phyloP scores from a whole-genome alignment of 2,329 filamentous ascomycete species.

The Fonsecaea monophora region DNA sequence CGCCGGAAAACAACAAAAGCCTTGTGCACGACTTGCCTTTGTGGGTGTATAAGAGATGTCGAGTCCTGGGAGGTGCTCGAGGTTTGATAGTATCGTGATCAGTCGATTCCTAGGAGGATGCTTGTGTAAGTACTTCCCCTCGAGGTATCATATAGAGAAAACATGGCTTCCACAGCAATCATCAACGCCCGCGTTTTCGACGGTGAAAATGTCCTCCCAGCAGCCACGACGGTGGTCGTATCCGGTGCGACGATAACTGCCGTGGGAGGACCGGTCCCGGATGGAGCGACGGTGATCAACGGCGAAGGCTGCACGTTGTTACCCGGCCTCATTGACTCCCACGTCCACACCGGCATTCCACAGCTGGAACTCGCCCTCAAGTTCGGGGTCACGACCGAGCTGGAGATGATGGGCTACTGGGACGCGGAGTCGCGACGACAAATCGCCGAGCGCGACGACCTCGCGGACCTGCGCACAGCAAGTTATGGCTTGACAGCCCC shows the following conservation, averaged over 20 bases:
- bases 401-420: slow-evolving; percentile 38
- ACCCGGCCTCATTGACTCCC: slow-evolving; percentile 41
- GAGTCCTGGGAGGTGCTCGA: not conserved
- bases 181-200: slow-evolving; percentile 15
- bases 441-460: slow-evolving; percentile 1
- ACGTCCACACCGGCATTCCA: slow-evolving; percentile 33
- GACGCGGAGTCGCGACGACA: not conserved
- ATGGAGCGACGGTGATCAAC: slow-evolving; percentile 24
- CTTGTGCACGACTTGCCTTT: not conserved
- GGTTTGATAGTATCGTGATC: not conserved
- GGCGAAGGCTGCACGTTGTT: slow-evolving; percentile 34
- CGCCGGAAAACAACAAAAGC: not conserved
- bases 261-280: not conserved
- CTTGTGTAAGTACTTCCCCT: not conserved
- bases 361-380: slow-evolving; percentile 22
- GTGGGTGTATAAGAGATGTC: not conserved
- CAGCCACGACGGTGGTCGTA: not conserved
- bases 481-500: not conserved
- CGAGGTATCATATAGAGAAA: not conserved
- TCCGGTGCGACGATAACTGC: not conserved
- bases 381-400: slow-evolving; percentile 36
- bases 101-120: not conserved
- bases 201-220: not conserved
- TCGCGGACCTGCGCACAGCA: slow-evolving; percentile 10
- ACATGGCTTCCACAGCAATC: not conserved